A percentile compares a stretch with the other conserved stretches of the same genome.
Evolutionary conservation across 208 protist species (phyloP).

Genomic region (Acanthamoeba lenticulata): DNA sequence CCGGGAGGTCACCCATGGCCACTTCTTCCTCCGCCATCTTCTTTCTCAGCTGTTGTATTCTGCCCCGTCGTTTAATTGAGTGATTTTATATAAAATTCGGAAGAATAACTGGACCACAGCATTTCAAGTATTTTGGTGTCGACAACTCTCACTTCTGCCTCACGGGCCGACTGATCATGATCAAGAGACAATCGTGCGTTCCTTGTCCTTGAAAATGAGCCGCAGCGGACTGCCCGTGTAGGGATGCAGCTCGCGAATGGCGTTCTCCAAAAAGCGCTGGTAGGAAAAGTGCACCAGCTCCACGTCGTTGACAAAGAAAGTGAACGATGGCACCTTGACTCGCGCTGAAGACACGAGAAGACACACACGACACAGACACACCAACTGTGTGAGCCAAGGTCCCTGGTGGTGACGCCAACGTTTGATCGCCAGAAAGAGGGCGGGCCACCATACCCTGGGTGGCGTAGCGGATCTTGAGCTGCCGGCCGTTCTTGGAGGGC

Average conservation of each 20-base stretch:
- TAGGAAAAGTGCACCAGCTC: conserved; percentile 61
- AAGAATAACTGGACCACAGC: no score
- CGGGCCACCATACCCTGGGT: background rate
- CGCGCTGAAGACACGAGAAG: background rate
- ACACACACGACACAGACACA: background rate
- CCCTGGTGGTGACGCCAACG: background rate
- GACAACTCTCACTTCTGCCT: no score
- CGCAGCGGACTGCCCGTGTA: conserved; percentile 50
- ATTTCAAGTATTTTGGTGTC: no score
- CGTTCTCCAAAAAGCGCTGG: conserved; percentile 58
- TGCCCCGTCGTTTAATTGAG: no score
- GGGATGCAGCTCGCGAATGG: conserved; percentile 38
- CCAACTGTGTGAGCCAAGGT: background rate
- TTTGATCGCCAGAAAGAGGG: no score
- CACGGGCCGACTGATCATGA: no score
- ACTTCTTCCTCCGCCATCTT: no score
- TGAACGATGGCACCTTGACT: conserved; percentile 24
- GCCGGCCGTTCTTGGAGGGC: conserved; percentile 46
- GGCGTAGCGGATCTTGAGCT: conserved; percentile 60
- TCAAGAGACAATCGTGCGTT: background rate
- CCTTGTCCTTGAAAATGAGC: conserved; percentile 68
- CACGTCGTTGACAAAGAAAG: conserved; percentile 64
- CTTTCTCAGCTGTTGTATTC: no score
- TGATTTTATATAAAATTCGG: no score
- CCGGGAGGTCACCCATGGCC: no score